Percentiles rank a stretch among this genome's conserved stretches.
These are phyloP conservation scores for Aspergillus sp. DNA, from an alignment of 2,329 filamentous ascomycete species.

Conservation along the genomic window DNA sequence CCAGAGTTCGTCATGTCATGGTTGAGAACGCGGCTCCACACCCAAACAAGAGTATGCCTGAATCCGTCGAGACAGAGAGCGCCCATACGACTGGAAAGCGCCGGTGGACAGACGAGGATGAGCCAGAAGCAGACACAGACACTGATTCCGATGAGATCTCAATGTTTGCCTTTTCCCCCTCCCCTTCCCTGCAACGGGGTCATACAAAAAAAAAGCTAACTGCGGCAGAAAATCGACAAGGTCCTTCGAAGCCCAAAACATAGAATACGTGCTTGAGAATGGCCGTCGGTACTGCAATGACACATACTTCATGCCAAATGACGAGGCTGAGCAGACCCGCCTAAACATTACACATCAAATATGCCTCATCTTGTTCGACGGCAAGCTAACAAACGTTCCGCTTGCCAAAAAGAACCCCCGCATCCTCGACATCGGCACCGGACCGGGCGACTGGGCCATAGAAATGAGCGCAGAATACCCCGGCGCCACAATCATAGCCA, in stretches of 20 bases:
- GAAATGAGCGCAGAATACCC: constrained; percentile 52
- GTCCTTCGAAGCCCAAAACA: constrained; percentile 39
- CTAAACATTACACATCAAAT: constrained; percentile 67
- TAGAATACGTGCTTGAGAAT: constrained; percentile 65
- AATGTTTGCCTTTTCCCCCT: constrained; percentile 28
- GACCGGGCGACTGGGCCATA: constrained; percentile 56
- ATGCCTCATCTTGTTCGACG: constrained; percentile 54
- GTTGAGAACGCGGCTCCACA: constrained; percentile 26
- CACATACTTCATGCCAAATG: constrained; percentile 69
- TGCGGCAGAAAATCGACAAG: constrained; percentile 40
- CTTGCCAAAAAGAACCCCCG: constrained; percentile 34
- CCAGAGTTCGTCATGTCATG: constrained; percentile 34
- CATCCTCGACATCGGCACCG: constrained; percentile 52
- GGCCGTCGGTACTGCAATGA: constrained; percentile 65
- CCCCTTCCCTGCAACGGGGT: not conserved
- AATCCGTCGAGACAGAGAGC: constrained; percentile 16
- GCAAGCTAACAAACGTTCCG: constrained; percentile 37
- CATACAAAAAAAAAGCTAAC: constrained; percentile 11
- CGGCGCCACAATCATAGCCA: constrained; percentile 53
- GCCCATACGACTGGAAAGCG: constrained; percentile 16
- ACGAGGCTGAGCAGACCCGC: constrained; percentile 67
- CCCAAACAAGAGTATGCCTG: constrained; percentile 21
- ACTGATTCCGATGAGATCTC: constrained; percentile 27
- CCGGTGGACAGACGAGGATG: constrained; percentile 12
- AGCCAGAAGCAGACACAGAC: constrained; percentile 22